Evolutionary conservation across 1,139 yeast species (phyloP).

Genomic region (Blastobotrys illinoisensis): DNA sequence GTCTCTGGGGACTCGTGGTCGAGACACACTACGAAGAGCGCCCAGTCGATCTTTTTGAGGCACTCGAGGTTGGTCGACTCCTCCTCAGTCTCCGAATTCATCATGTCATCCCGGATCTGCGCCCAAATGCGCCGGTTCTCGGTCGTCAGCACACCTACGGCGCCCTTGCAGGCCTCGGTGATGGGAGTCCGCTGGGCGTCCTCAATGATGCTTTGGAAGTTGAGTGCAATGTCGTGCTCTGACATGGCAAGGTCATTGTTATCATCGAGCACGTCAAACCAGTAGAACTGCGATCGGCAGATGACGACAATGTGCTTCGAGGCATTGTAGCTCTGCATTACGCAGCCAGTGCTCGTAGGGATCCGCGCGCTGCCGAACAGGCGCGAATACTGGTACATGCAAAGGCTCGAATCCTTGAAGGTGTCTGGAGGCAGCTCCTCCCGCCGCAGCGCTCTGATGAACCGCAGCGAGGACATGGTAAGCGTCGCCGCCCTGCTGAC

Average conservation of each 20-base stretch:
- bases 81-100: slow-evolving; percentile 32
- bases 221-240: slow-evolving; percentile 69
- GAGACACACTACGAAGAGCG: slow-evolving; percentile 73
- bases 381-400: slow-evolving; percentile 87
- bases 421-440: slow-evolving; percentile 72
- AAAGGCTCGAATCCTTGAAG: slow-evolving; percentile 58
- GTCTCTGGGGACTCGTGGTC: slow-evolving; percentile 70
- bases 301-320: slow-evolving; percentile 81
- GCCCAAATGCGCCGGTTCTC: slow-evolving; percentile 89
- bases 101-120: slow-evolving; percentile 50
- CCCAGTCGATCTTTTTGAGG: slow-evolving; percentile 67
- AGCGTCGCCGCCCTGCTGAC: slow-evolving; percentile 79
- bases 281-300: slow-evolving; percentile 82
- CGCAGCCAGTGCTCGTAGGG: slow-evolving; percentile 75
- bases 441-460: slow-evolving; percentile 70
- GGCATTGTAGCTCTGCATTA: slow-evolving; percentile 71
- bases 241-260: slow-evolving; percentile 62
- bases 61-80: slow-evolving; percentile 54
- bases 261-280: slow-evolving; percentile 85
- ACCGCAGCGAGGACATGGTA: slow-evolving; percentile 69
- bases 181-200: slow-evolving; percentile 61
- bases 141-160: slow-evolving; percentile 85
- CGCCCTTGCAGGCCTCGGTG: slow-evolving; percentile 68
- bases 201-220: slow-evolving; percentile 66
- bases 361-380: slow-evolving; percentile 82